Evolutionary conservation across 202 grass and related monocot species (phyloP), one percentile per base, ranked within the genome.

Genomic region (Zizania palustris): DNA sequence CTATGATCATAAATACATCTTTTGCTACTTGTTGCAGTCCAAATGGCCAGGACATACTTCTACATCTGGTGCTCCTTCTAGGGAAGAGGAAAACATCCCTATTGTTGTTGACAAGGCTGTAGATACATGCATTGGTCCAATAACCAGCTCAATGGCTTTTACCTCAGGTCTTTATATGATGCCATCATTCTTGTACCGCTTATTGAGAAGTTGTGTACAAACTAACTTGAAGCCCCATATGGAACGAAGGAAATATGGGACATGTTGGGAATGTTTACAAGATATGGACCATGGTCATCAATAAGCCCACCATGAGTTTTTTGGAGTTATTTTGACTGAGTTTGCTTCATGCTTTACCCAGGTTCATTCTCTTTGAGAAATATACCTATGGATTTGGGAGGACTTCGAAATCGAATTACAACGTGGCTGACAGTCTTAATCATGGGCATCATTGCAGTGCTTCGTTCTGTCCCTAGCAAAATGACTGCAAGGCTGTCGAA

Each of bases 371-470:
- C 72, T 34, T 81, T 80, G 20, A 73, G 64, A 80, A 64, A 81
- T 34, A 58, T 78, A 73, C 60, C 14, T 48, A 28, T 63, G 40
- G 10, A 53, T 71, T 34, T 75, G 13, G 54, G 60, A 59, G 72
- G 64, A 55, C 41, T 93, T 68, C 80, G 18, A 80, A 76, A 65
- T 83, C 87, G 69, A 81, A 82, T 92, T 65, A 6, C 85, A 72
- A 45, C 49, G 11, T 89, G 85, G 79, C 43, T 85, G 41, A 77
- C 89, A 56, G 60, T 90, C 55, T 71, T 96, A 59, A 74, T 89
- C 11, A 54, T 90, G 78, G 89, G 83, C 41, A 44, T 96, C 77
- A 67, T 90, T 64, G 57, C 82, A 63, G 69, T 96, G 58, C 63
- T 99, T 44, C 84, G 71, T 63, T 89, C 81, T 72, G 59, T 84